Base-by-base conservation (phyloP, 2,329 filamentous ascomycete species). In the Penicillium hesseltinei region DNA sequence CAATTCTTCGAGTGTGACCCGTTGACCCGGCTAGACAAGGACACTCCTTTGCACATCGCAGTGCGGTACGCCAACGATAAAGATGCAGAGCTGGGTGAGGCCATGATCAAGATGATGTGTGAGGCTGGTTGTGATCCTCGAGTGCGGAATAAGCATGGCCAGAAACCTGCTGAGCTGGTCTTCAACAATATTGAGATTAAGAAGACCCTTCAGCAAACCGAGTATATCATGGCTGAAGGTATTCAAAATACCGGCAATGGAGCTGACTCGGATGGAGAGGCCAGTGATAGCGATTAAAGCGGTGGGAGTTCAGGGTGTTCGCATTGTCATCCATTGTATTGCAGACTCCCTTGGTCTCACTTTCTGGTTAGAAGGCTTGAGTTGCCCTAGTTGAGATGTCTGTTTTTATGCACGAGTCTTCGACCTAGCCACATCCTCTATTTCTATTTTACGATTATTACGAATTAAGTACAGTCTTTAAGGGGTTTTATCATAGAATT, bases 91-190 rank as follows among this genome's bases (percentile, higher is more conserved):
- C 57, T 79, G 7, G 78, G 77, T 13, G 61, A 71, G 25, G 76
- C 73, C 33, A 80, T 80, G 78, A 73, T 78, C 59, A 74, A 75
- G 60, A 80, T 80, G 77, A 77, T 79, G 73, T 77, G 77, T 57
- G 78, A 80, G 46, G 78, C 78, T 27, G 78, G 78, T 44, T 79
- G 77, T 56, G 78, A 80, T 64, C 77, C 77, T 9, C 73, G 78
- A 36, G 75, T 80, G 54, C 72, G 74, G 60, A 80, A 81, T 62
- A 78, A 78, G 62, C 74, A 77, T 52, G 74, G 75, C 29, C 75
- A 78, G 52, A 81, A 79, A 57, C 75, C 79, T 1, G 68, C 70
- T 0, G 76, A 80, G 43, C 65, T 80, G 33, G 76, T 78, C 47
- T 78, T 74, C 53, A 70, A 77, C 47, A 75, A 78, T 31, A 68